Evolutionary conservation across 768 basidiomycete genomes (phyloP), one percentile per base, ranked within the genome.

Genomic region (Lactarius vividus): DNA sequence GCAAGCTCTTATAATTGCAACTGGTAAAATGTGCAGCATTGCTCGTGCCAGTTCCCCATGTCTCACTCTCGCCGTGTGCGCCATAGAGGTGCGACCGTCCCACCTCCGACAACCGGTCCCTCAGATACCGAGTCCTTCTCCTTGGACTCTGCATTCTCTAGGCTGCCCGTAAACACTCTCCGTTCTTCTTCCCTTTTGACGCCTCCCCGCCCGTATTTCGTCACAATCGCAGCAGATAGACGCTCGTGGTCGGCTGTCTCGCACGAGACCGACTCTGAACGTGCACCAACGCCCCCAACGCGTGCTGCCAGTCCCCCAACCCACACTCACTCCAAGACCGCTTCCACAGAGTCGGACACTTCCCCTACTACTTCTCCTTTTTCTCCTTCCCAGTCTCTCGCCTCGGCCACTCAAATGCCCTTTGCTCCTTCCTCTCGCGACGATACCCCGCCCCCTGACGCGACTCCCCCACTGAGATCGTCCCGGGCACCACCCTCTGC

Each of bases 401-500:
- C 44, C 29, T 52, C 56, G 23, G 60, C 65, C 28, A 61, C 40
- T 20, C 44, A 42, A 37, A 44, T 54, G 11, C 61, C 58, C 33
- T 18, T 56, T 33, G 15, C 37, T 26, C 71, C 72, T 1, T 64
- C 70, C 11, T 59, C 71, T 2, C 73, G 62, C 20, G 67, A 65
- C 59, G 55, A 62, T 46, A 71, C 71, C 65, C 23, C 72, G 10
- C 70, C 70, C 4, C 8, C 37, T 9, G 65, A 64, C 7, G 69
- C 69, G 44, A 63, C 57, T 8, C 40, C 59, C 37, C 6, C 56
- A 31, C 57, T 28, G 23, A 63, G 62, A 42, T 11, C 29, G 23
- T 44, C 9, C 31, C 69, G 72, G 26, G 72, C 77, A 4, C 82
- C 81, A 0, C 82, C 82, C 0, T 81, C 80, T 0, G 70, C 81